Conservation (phyloP, 2,329 filamentous ascomycete species). For the Incumbomyces lentus region DNA sequence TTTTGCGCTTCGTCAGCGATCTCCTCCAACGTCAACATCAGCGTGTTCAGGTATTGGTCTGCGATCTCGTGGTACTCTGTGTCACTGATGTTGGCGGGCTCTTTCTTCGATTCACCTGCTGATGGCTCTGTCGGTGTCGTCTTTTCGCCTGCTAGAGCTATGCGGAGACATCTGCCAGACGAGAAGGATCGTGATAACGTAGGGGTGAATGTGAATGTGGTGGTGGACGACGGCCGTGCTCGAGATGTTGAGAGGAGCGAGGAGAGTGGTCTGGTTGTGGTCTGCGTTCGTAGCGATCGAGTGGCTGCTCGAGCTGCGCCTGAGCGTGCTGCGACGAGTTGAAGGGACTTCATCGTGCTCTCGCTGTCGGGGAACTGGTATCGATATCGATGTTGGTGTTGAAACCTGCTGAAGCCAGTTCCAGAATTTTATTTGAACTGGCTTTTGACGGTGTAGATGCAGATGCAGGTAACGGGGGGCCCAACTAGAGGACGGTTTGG, state of each 20-base stretch:
- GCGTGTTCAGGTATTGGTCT: conserved; percentile 59
- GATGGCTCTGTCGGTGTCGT: too few relatives aligned
- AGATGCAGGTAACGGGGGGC: too few relatives aligned
- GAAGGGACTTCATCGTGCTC: neutral
- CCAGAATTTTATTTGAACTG: too few relatives aligned
- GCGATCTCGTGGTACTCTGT: conserved; percentile 67
- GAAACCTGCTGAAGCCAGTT: too few relatives aligned
- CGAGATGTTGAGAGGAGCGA: neutral
- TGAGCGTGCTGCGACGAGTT: conserved; percentile 25
- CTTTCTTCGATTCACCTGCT: conserved; percentile 33
- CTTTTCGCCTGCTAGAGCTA: too few relatives aligned
- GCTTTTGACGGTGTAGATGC: too few relatives aligned
- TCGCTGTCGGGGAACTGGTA: neutral
- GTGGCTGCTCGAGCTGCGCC: conserved; percentile 6
- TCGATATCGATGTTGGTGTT: too few relatives aligned
- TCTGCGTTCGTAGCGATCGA: too few relatives aligned
- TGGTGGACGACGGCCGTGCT: neutral
- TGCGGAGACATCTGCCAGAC: neutral
- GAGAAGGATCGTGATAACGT: conserved; percentile 22
- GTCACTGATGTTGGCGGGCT: conserved; percentile 55
- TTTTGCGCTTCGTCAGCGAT: conserved; percentile 58
- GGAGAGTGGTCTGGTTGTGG: too few relatives aligned
- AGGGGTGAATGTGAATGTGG: too few relatives aligned
- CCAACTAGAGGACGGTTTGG: too few relatives aligned
- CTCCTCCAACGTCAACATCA: conserved; percentile 55